Evolutionary conservation across 2,329 filamentous ascomycete genomes (phyloP).

Genomic region (Coccinonectria pachysandricola): DNA sequence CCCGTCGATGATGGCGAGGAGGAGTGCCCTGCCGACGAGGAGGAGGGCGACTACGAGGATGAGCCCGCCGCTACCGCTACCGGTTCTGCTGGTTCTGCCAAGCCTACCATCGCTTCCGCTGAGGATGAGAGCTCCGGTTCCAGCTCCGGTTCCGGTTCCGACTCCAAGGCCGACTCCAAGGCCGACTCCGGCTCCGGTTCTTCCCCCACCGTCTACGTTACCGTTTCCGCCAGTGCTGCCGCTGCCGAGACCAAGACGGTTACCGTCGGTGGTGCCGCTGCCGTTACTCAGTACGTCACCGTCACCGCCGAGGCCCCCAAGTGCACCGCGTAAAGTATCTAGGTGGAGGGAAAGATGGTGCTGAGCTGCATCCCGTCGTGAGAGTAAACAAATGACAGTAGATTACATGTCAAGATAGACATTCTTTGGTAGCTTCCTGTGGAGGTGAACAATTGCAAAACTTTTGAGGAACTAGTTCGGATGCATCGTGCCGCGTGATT

Average conservation of each 20-base stretch:
- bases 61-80: background rate
- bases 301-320: slow-evolving; percentile 8
- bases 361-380: background rate
- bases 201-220: background rate
- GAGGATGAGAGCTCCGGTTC: slow-evolving; percentile 5
- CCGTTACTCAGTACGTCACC: slow-evolving; percentile 9
- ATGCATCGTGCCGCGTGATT: too few relatives aligned
- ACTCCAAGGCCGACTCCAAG: background rate
- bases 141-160: background rate
- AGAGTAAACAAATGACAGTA: slow-evolving; percentile 1
- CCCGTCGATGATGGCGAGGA: slow-evolving; percentile 6
- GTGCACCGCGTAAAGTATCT: slow-evolving; percentile 4
- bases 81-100: background rate
- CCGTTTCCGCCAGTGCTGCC: slow-evolving; percentile 2
- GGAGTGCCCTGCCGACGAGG: slow-evolving; percentile 1
- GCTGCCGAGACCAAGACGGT: slow-evolving; percentile 9
- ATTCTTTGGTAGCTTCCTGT: slow-evolving; percentile 19
- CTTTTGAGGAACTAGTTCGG: slow-evolving; percentile 10
- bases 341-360: background rate
- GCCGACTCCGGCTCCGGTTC: slow-evolving; percentile 1
- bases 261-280: slow-evolving; percentile 1
- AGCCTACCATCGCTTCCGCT: background rate
- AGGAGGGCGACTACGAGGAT: slow-evolving; percentile 5
- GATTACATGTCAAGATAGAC: slow-evolving; percentile 16
- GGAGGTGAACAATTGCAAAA: slow-evolving; percentile 17